Percentiles rank a stretch among this genome's conserved stretches.
Conservation (phyloP, 1,139 yeast species). For the Citeromyces siamensis region DNA sequence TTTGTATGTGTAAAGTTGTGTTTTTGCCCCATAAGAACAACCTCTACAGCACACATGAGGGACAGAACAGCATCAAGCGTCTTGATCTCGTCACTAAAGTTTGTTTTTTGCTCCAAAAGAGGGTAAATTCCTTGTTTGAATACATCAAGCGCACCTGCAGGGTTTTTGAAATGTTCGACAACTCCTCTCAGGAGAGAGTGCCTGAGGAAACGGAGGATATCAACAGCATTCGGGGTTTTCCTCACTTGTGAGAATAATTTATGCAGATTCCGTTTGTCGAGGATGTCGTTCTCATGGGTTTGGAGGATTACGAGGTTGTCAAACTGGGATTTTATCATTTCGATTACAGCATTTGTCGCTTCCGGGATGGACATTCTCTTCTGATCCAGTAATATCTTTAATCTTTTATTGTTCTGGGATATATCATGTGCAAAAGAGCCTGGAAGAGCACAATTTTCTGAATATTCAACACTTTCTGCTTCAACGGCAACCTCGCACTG, state of each 20-base stretch:
- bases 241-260: conserved; percentile 5
- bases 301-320: too few species aligned
- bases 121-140: conserved; percentile 8
- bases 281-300: too few species aligned
- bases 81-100: conserved; percentile 5
- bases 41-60: too few species aligned
- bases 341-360: too few species aligned
- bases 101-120: conserved; percentile 6
- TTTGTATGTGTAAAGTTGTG: too few species aligned
- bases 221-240: conserved; percentile 5
- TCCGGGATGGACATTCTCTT: too few species aligned
- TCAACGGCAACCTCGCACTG: too few species aligned
- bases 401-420: conserved; percentile 8
- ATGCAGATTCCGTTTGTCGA: conserved; percentile 6
- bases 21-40: too few species aligned
- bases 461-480: too few species aligned
- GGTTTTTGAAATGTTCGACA: not conserved
- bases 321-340: too few species aligned
- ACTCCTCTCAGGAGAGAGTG: conserved; percentile 5
- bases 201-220: conserved; percentile 6
- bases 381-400: too few species aligned
- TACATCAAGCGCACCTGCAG: conserved; percentile 6
- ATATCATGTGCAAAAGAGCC: conserved; percentile 7
- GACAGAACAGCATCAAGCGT: conserved; percentile 8
- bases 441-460: too few species aligned